Evolutionary conservation across 1,284 basidiomycete genomes (phyloP), one percentile per base, ranked within the genome.

Genomic region (Cryptococcus hybrid): DNA sequence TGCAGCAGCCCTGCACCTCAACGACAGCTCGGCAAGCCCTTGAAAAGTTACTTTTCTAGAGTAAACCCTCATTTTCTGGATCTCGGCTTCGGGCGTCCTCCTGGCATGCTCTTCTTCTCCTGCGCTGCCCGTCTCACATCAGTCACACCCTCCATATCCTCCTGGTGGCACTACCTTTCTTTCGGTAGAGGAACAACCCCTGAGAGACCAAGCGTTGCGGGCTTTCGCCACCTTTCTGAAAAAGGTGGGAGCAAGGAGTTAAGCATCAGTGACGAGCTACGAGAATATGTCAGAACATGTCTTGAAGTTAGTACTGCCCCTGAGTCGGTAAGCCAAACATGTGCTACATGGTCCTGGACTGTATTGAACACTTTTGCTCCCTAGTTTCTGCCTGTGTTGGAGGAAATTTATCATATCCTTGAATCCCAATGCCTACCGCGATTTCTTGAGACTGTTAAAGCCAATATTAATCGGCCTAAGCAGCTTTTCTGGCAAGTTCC

Each of bases 361-460:
- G 24, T 24, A 24, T 24, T 24, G 24, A 24, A 24, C 24, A 24
- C 24, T 24, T 24, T 24, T 24, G 24, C 24, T 24, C 24, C 24
- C 24, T 51, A 74, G 71, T 74, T 74, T 51, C 44, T 62, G 34
- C 70, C 72, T 0, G 55, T 73, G 7, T 73, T 69, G 53, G 70
- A 73, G 30, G 70, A 73, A 45, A 65, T 70, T 7, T 71, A 71
- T 39, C 59, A 58, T 13, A 52, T 58, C 7, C 50, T 74, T 7
- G 72, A 74, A 47, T 62, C 50, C 3, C 72, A 74, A 47, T 65
- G 65, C 18, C 44, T 74, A 12, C 72, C 72, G 0, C 64, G 67
- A 35, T 74, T 74, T 55, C 55, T 74, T 7, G 42, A 59, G n/a
- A 59, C 67, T 39, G 68, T 68, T 8, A 64, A 62, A 47, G 59